Conservation (phyloP, 345 rosid species). For the Linum trigynum region DNA sequence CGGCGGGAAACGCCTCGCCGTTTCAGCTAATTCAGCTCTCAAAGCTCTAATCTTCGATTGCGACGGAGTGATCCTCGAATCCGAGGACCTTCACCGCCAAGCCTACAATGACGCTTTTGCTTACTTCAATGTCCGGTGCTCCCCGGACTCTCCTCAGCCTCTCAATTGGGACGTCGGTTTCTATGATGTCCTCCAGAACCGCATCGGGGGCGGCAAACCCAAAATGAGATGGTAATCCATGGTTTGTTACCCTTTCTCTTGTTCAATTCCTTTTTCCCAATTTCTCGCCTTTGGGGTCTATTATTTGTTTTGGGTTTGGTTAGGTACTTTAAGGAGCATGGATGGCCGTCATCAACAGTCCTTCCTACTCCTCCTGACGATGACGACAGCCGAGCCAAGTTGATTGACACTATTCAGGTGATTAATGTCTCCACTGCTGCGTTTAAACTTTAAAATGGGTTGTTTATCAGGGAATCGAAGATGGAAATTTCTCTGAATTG, state of each 20-base stretch:
- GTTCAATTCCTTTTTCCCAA: neutral
- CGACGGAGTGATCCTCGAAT: conserved; percentile 87
- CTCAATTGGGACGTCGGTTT: conserved; percentile 66
- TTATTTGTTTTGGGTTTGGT: neutral
- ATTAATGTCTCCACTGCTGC: neutral
- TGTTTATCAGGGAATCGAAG: too few relatives aligned
- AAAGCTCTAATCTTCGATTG: conserved; percentile 84
- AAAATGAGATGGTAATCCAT: conserved; percentile 77
- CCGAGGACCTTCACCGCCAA: conserved; percentile 86
- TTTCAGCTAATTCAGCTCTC: conserved; percentile 38
- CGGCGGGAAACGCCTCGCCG: conserved; percentile 13
- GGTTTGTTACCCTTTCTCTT: neutral
- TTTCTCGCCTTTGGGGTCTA: neutral
- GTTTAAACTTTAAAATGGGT: too few relatives aligned
- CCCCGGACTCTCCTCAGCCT: conserved; percentile 28
- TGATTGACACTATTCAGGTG: conserved; percentile 87
- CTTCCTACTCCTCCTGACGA: conserved; percentile 46
- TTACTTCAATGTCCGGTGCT: conserved; percentile 65
- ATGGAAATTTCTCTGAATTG: too few relatives aligned
- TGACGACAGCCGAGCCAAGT: conserved; percentile 55
- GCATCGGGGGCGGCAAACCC: conserved; percentile 87
- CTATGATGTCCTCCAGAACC: conserved; percentile 81
- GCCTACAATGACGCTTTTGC: conserved; percentile 92
- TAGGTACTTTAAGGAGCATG: conserved; percentile 87
- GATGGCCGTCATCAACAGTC: conserved; percentile 78